Base-by-base conservation (phyloP, 2,329 filamentous ascomycete genomes). In the Huntiella abstrusa region DNA sequence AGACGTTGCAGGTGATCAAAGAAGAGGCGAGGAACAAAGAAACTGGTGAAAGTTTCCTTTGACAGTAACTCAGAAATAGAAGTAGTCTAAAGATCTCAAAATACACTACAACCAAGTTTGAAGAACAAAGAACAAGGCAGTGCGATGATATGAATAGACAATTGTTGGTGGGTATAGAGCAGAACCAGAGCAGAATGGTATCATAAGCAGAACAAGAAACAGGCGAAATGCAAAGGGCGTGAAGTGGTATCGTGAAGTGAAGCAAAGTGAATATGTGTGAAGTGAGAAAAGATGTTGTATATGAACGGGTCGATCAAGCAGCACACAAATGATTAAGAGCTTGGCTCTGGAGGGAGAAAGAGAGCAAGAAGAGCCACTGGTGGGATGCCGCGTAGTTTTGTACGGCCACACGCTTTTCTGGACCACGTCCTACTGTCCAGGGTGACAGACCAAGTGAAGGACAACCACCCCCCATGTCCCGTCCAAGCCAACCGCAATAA, bases 301-400 rank as follows among this genome's bases (percentile, higher is more conserved):
- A 41, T 41, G 22, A 41, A 41, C 40, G 33, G n/a, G 19, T 41
- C 28, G 12, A 32, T 13, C 13, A 15, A 32, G 40, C 15, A 41
- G 40, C 40, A 41, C 40, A 41, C 40, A 16, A 44, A 38, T 11
- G 17, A 28, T 48, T 33, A 48, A 48, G 41, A 48, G 46, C 46
- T 37, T 33, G 28, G 46, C 46, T 48, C 36, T 48, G 46, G 35
- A 13, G 33, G 22, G 46, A 43, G 35, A 41, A 33, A 46, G 36
- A 48, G 42, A 12, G 42, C 19, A 15, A 13, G 33, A 48, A 37
- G 35, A 17, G 15, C 16, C 17, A 28, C 22, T 28, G 42, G 40
- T 41, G 41, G 46, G 46, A 40, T 33, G 36, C 22, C 35, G 35
- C 36, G 46, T 39, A 48, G 46, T 48, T 48, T 48, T 48, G 46